Evolutionary conservation across 2,329 filamentous ascomycete genomes (phyloP).

Genomic region (Penicillium sp.): DNA sequence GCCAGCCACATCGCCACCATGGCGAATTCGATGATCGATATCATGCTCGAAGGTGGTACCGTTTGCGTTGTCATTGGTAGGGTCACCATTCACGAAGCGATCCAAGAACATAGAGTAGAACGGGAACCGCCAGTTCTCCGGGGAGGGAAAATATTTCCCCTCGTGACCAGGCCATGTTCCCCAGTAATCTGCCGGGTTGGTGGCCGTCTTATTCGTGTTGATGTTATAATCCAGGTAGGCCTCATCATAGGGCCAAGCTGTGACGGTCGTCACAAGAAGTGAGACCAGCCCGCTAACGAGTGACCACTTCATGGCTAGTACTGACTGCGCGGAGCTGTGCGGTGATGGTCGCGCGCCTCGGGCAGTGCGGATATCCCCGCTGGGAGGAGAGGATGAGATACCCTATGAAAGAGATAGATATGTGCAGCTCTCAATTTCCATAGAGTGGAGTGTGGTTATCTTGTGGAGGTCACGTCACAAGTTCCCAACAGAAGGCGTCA

Average conservation of each 20-base stretch:
- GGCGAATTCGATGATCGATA: conserved; percentile 58
- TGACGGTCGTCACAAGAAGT: conserved; percentile 28
- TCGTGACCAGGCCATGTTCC: conserved; percentile 52
- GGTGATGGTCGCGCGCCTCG: background rate
- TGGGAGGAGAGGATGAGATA: background rate
- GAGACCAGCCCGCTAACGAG: conserved; percentile 29
- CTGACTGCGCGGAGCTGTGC: background rate
- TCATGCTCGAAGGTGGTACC: conserved; percentile 60
- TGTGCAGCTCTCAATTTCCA: background rate
- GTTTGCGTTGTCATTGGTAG: conserved; percentile 61
- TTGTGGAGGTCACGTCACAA: background rate
- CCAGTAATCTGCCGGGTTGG: conserved; percentile 55
- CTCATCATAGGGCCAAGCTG: conserved; percentile 49
- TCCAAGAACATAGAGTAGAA: conserved; percentile 65
- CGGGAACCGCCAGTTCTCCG: conserved; percentile 62
- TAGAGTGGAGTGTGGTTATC: background rate
- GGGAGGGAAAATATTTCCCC: conserved; percentile 50
- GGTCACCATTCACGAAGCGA: conserved; percentile 63
- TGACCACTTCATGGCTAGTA: conserved; percentile 32
- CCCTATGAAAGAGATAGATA: background rate
- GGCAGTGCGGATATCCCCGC: background rate
- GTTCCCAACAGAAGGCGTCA: background rate
- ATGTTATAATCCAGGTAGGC: conserved; percentile 56
- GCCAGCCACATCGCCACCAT: conserved; percentile 60
- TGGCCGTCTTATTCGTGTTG: conserved; percentile 57